A percentile compares a stretch with the other conserved stretches of the same genome.
Conservation (phyloP, 768 basidiomycete species). For the Lactarius trivialis region DNA sequence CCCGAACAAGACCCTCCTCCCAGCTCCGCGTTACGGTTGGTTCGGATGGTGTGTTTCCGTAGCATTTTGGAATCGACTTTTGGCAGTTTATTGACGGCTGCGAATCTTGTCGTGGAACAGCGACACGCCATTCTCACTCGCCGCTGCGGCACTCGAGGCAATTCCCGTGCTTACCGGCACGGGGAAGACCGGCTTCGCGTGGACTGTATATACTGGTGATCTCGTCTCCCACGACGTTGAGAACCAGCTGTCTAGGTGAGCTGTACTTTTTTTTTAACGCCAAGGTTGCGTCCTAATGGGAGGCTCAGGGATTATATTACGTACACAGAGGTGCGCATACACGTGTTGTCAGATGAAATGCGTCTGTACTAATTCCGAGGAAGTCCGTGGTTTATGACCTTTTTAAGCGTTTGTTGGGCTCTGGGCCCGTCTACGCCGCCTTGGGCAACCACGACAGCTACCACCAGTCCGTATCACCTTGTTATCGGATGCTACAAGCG, state of each 20-base stretch:
- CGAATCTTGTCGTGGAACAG: conserved; percentile 24
- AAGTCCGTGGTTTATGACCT: conserved; percentile 63
- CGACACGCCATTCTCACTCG: conserved; percentile 60
- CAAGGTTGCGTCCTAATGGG: neutral
- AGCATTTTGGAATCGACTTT: neutral
- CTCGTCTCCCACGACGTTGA: conserved; percentile 66
- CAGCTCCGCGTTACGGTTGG: conserved; percentile 64
- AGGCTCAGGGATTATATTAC: conserved; percentile 45
- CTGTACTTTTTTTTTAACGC: neutral
- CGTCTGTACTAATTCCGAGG: conserved; percentile 1
- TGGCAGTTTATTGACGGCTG: neutral
- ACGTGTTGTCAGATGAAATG: neutral
- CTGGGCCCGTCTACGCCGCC: conserved; percentile 68
- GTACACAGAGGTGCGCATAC: conserved; percentile 52
- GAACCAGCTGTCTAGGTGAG: conserved; percentile 54
- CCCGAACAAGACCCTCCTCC: conserved; percentile 43
- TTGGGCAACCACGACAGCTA: conserved; percentile 76
- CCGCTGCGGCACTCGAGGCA: conserved; percentile 51
- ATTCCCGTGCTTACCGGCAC: conserved; percentile 65
- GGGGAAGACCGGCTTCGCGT: conserved; percentile 52
- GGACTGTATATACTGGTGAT: conserved; percentile 67
- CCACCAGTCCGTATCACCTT: conserved; percentile 42
- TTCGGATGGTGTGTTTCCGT: conserved; percentile 45
- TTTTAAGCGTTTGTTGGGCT: conserved; percentile 52
- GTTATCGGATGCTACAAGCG: neutral